Conservation (phyloP, 495 filamentous ascomycete species). For the Pseudomonodictys pantanalensis region DNA sequence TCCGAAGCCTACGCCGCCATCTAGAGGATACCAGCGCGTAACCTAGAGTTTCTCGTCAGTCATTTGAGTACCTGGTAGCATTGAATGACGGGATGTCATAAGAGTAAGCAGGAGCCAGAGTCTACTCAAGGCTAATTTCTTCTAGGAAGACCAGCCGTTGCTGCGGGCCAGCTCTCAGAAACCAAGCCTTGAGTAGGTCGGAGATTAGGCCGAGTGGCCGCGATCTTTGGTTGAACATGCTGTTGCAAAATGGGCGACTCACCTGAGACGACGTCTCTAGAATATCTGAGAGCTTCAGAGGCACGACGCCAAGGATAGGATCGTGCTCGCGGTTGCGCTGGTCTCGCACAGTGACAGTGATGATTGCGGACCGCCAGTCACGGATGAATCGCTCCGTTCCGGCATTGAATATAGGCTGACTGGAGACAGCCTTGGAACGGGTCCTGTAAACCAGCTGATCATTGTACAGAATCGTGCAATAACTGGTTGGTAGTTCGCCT, state of each 20-base stretch:
- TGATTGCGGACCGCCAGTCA: constrained; percentile 83
- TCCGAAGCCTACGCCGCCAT: constrained; percentile 75
- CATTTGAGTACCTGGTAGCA: too few species aligned
- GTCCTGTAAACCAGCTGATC: constrained; percentile 92
- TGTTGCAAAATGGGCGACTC: too few species aligned
- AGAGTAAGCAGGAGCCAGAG: too few species aligned
- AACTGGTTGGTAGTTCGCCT: constrained; percentile 75
- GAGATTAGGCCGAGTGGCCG: too few species aligned
- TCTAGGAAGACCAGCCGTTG: too few species aligned
- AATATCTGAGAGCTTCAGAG: constrained; percentile 80
- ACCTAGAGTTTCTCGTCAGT: too few species aligned
- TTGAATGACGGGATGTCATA: too few species aligned
- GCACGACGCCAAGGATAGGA: constrained; percentile 87
- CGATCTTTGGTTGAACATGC: too few species aligned
- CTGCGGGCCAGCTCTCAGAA: too few species aligned
- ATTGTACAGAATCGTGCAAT: constrained; percentile 87
- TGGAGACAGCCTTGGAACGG: constrained; percentile 83
- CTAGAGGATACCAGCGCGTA: constrained; percentile 65
- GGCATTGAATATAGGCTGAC: constrained; percentile 93
- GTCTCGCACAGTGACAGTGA: constrained; percentile 85
- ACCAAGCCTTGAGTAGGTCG: too few species aligned
- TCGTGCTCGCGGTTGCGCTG: constrained; percentile 87
- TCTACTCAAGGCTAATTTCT: too few species aligned
- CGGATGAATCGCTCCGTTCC: constrained; percentile 93
- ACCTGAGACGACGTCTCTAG: constrained; percentile 81